These are phyloP conservation scores for Aspergillus carlsbadensis DNA, from an alignment of 495 filamentous ascomycete species.

Conservation along the genomic window DNA sequence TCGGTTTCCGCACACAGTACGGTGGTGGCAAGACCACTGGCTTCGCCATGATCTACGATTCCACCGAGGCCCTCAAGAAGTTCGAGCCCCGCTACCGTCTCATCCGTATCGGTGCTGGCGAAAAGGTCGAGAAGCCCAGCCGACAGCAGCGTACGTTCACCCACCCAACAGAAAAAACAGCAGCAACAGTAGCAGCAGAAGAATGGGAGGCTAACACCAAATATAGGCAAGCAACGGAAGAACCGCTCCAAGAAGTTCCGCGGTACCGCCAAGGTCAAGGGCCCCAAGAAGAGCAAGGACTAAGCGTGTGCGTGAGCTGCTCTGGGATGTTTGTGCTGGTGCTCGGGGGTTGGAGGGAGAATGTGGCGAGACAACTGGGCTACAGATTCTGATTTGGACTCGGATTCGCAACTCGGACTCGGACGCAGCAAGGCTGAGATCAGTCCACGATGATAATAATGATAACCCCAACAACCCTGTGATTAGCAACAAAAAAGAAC, in stretches of 20 bases:
- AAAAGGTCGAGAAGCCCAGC: constrained; percentile 92
- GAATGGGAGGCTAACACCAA: constrained; percentile 8
- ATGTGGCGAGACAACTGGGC: constrained; percentile 10
- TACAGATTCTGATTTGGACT: constrained; percentile 12
- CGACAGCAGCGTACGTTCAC: constrained; percentile 94
- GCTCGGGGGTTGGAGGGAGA: constrained; percentile 15
- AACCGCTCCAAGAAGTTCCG: constrained; percentile 98
- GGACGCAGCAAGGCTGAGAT: constrained; percentile 14
- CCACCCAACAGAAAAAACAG: background rate
- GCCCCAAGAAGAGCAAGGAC: constrained; percentile 68
- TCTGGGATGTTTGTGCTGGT: constrained; percentile 20
- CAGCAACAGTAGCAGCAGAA: background rate
- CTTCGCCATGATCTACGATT: constrained; percentile 98
- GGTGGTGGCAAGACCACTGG: constrained; percentile 99
- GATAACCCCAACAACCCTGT: constrained; percentile 15
- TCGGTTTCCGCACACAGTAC: constrained; percentile 97
- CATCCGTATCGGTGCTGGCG: constrained; percentile 83
- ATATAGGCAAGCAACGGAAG: constrained; percentile 99
- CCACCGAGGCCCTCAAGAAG: constrained; percentile 95
- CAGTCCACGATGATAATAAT: constrained; percentile 16
- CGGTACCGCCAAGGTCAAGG: constrained; percentile 89
- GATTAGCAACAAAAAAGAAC: constrained; percentile 9
- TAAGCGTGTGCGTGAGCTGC: constrained; percentile 30
- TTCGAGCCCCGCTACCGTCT: constrained; percentile 99
- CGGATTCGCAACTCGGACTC: constrained; percentile 14